phyloP scores from a whole-genome alignment of 2,329 filamentous ascomycete species.

The Calycina herbarum region DNA sequence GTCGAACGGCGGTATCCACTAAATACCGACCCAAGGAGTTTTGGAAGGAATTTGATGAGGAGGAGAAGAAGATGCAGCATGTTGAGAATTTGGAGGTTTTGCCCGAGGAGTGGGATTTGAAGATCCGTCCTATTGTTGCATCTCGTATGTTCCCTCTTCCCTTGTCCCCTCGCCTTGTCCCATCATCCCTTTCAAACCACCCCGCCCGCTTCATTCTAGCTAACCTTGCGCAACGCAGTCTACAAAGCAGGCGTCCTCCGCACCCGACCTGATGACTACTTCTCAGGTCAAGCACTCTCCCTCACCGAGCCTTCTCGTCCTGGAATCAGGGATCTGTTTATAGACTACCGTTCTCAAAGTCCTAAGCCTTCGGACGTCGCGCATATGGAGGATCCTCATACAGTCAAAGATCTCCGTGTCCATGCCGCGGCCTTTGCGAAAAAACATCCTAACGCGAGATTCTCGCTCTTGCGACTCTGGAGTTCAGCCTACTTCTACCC shows the following conservation, averaged over 20 bases:
- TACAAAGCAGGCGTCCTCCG: slow-evolving; percentile 48
- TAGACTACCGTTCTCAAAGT: slow-evolving; percentile 41
- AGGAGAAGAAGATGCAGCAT: slow-evolving; percentile 31
- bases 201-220: too few relatives aligned
- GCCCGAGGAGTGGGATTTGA: slow-evolving; percentile 44
- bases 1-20: slow-evolving; percentile 41
- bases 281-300: slow-evolving; percentile 42
- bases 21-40: slow-evolving; percentile 40
- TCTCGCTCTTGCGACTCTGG: slow-evolving; percentile 48
- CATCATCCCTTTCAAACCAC: too few relatives aligned
- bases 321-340: slow-evolving; percentile 43
- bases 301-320: slow-evolving; percentile 40
- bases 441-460: slow-evolving; percentile 36
- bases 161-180: too few relatives aligned
- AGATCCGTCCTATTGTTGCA: slow-evolving; percentile 44
- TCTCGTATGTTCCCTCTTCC: slow-evolving; percentile 32
- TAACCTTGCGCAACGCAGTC: slow-evolving; percentile 33
- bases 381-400: slow-evolving; percentile 38
- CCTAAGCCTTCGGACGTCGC: slow-evolving; percentile 30
- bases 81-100: slow-evolving; percentile 34
- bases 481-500: slow-evolving; percentile 51
- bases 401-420: slow-evolving; percentile 39
- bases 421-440: slow-evolving; percentile 37
- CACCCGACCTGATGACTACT: slow-evolving; percentile 32
- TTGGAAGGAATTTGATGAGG: slow-evolving; percentile 39